Conservation (phyloP, 78 protist species). For the Fonticula alba region DNA sequence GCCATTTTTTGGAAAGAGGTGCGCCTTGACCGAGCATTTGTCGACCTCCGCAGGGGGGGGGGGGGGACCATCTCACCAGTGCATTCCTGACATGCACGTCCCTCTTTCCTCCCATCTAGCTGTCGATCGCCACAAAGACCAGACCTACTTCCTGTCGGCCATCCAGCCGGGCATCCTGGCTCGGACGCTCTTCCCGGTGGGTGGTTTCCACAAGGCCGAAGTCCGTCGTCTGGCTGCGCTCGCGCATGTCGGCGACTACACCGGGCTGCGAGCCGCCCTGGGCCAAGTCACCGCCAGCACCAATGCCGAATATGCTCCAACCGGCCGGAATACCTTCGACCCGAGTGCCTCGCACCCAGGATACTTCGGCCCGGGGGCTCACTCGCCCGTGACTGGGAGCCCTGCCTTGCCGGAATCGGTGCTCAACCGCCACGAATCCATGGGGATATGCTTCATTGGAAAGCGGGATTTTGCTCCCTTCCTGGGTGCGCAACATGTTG, state of each 20-base stretch:
- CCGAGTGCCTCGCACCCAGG: too few relatives aligned
- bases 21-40: too few relatives aligned
- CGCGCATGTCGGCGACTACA: too few relatives aligned
- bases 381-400: too few relatives aligned
- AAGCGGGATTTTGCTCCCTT: conserved; percentile 6
- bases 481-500: background rate
- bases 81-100: background rate
- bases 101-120: conserved; percentile 1
- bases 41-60: too few relatives aligned
- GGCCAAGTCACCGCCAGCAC: background rate
- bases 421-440: too few relatives aligned
- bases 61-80: background rate
- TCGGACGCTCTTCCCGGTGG: conserved; percentile 16
- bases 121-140: conserved; percentile 10
- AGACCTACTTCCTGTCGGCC: conserved; percentile 15
- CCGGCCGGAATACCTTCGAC: too few relatives aligned
- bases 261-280: background rate
- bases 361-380: too few relatives aligned
- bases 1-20: background rate
- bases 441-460: conserved; percentile 37
- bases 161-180: background rate
- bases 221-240: background rate
- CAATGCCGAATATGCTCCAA: too few relatives aligned
- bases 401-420: too few relatives aligned
- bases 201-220: background rate